Conservation (phyloP, 2,329 filamentous ascomycete species). For the Ophiostoma ips region DNA sequence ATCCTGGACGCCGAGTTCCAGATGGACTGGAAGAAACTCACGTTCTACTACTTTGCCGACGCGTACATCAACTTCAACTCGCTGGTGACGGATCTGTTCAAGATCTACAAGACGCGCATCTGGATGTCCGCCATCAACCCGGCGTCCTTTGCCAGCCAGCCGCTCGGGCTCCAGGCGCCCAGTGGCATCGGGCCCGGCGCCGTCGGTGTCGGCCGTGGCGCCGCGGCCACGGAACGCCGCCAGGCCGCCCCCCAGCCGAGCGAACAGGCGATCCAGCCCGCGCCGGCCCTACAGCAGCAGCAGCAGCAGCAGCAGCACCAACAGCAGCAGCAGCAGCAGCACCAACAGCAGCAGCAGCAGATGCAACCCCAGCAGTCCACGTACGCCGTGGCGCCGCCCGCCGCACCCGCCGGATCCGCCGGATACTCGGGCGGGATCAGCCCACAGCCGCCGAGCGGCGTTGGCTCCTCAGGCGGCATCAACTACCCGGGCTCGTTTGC, state of each 20-base stretch:
- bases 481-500: constrained; percentile 19
- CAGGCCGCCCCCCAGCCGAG: constrained; percentile 12
- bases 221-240: constrained; percentile 34
- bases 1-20: constrained; percentile 98
- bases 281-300: neutral
- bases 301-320: constrained; percentile 8
- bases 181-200: constrained; percentile 53
- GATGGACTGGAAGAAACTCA: constrained; percentile 98
- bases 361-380: constrained; percentile 1
- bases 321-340: constrained; percentile 4
- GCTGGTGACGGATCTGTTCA: constrained; percentile 92
- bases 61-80: constrained; percentile 99
- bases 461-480: neutral
- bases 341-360: constrained; percentile 4
- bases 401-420: constrained; percentile 1
- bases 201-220: constrained; percentile 41
- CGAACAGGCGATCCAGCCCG: constrained; percentile 1
- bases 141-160: constrained; percentile 77
- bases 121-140: constrained; percentile 99
- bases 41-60: constrained; percentile 97
- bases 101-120: constrained; percentile 97
- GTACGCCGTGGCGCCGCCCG: too few relatives aligned
- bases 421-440: neutral
- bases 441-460: neutral
- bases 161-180: constrained; percentile 55